phyloP scores from a whole-genome alignment of 2,329 filamentous ascomycete genomes.

The Aspergillus candidus region DNA sequence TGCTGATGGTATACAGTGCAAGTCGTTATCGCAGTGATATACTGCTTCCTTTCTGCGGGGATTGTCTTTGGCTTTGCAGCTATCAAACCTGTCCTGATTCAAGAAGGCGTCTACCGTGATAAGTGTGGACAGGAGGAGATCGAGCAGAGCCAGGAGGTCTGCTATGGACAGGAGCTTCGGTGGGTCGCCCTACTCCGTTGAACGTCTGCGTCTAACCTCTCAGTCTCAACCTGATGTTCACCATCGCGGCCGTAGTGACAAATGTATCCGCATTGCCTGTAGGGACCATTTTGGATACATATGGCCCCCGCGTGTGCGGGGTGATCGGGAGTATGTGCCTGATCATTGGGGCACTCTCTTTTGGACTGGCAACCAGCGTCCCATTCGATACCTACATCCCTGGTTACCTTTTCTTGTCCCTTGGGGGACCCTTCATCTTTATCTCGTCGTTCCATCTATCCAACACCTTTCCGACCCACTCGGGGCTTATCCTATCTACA shows the following conservation, averaged over 20 bases:
- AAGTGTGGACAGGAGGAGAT: slow-evolving; percentile 53
- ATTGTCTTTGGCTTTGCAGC: slow-evolving; percentile 81
- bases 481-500: slow-evolving; percentile 71
- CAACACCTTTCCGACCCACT: slow-evolving; percentile 71
- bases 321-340: slow-evolving; percentile 65
- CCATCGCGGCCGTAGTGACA: slow-evolving; percentile 76
- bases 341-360: slow-evolving; percentile 61
- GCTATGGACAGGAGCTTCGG: slow-evolving; percentile 54
- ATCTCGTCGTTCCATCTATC: slow-evolving; percentile 79
- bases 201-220: no score
- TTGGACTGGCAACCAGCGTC: slow-evolving; percentile 60
- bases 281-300: slow-evolving; percentile 76
- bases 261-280: slow-evolving; percentile 83
- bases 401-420: slow-evolving; percentile 68
- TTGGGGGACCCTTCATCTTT: slow-evolving; percentile 76
- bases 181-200: slow-evolving; percentile 16
- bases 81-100: slow-evolving; percentile 71
- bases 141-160: slow-evolving; percentile 45
- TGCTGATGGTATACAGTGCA: slow-evolving; percentile 49
- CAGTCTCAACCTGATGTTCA: slow-evolving; percentile 85
- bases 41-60: slow-evolving; percentile 65
- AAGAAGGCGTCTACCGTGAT: slow-evolving; percentile 64
- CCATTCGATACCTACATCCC: slow-evolving; percentile 69
- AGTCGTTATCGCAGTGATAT: slow-evolving; percentile 61
- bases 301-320: slow-evolving; percentile 70